Base-by-base conservation (phyloP, 2,329 filamentous ascomycete species). In the Coniochaeta sp. region DNA sequence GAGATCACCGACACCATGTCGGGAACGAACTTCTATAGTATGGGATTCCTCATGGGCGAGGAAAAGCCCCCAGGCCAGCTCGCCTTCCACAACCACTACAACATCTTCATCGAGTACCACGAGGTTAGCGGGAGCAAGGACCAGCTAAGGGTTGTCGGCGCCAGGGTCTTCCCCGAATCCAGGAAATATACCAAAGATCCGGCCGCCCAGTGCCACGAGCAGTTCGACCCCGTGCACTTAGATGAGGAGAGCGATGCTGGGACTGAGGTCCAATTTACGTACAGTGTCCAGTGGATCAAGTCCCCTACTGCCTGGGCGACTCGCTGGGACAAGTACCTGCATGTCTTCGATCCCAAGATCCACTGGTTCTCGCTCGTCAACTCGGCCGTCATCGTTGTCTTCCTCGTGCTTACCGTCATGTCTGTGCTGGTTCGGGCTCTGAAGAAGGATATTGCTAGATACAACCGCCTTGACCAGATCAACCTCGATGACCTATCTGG, bases 321-420 rank as follows among this genome's bases (percentile, higher is more conserved):
- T 14, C 86, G 95, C 65, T 99, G 95, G 95, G 95, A 99, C 80
- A 98, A 96, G 76, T 98, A 98, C 72, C 82, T 99, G 38, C 93
- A 98, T 70, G 93, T 99, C 33, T 96, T 93, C 71, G 93, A 98
- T 73, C 93, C 95, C 58, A 96, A 95, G 79, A 98, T 99, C 68
- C 95, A 99, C 74, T 99, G 95, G 95, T 96, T 98, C 79, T 97
- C 93, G 62, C 86, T 99, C 57, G 90, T 98, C 76, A 96, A 96
- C 75, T 97, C 93, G 38, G 90, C 95, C 57, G 87, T 98, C 52
- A 96, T 99, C 63, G 93, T 99, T 58, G 83, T 96, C 57, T 95
- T 98, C 75, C 81, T 98, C 44, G 88, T 93, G 38, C 85, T 92
- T 54, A 96, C 95, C 68, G 95, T 99, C 64, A 89, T 89, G 74